phyloP scores from a whole-genome alignment of 495 filamentous ascomycete species.

The Chaetomium cochliodes region DNA sequence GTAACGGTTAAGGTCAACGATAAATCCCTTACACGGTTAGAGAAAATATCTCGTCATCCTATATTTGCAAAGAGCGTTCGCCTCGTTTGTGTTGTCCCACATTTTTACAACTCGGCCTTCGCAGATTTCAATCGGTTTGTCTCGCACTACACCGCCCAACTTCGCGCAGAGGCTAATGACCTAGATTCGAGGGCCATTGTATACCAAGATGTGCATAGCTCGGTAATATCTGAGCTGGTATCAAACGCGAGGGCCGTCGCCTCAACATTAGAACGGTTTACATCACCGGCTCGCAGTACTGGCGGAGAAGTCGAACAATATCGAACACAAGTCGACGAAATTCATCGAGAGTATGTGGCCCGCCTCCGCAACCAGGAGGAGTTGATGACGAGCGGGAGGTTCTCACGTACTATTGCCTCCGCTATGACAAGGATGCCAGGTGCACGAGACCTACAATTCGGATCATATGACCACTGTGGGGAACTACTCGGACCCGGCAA shows the following conservation, averaged over 20 bases:
- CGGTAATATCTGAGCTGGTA: background rate
- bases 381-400: background rate
- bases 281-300: background rate
- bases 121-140: conserved; percentile 4
- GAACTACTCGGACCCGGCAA: background rate
- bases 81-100: conserved; percentile 8
- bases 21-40: conserved; percentile 17
- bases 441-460: conserved; percentile 4
- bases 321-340: background rate
- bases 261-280: background rate
- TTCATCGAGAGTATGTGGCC: conserved; percentile 11
- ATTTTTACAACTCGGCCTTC: conserved; percentile 8
- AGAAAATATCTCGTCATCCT: conserved; percentile 20
- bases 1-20: conserved; percentile 10
- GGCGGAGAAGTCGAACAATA: background rate
- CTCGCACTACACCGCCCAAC: conserved; percentile 3
- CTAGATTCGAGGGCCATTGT: too few species aligned
- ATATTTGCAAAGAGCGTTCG: conserved; percentile 22
- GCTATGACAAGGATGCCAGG: conserved; percentile 20
- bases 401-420: conserved; percentile 1
- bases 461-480: background rate
- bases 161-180: too few species aligned
- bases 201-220: too few species aligned
- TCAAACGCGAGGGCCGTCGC: background rate
- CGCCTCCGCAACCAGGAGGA: conserved; percentile 9